phyloP scores from a whole-genome alignment of 495 filamentous ascomycete species.

The Astrothelium subdiscretum region DNA sequence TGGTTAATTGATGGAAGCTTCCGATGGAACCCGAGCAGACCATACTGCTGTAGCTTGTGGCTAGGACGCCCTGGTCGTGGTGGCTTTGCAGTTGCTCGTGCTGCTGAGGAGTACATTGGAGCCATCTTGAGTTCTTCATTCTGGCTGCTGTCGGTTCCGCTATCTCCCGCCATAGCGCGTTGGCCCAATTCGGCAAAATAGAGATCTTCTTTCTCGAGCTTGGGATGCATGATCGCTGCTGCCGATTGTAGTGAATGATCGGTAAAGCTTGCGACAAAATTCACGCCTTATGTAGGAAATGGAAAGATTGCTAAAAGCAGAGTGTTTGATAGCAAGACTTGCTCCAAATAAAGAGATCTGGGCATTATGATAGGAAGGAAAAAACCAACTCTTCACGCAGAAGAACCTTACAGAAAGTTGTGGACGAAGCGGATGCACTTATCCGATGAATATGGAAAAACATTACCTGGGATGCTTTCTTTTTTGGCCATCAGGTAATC shows the following conservation, averaged over 20 bases:
- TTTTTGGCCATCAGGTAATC: too few species aligned
- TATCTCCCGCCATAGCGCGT: background rate
- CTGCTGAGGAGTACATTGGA: background rate
- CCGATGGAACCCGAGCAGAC: constrained; percentile 9
- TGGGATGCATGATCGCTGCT: background rate
- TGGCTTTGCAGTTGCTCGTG: background rate
- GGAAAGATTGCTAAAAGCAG: too few species aligned
- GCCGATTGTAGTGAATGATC: background rate
- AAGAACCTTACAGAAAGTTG: too few species aligned
- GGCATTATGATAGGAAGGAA: too few species aligned
- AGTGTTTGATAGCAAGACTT: background rate
- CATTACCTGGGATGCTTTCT: too few species aligned
- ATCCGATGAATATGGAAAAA: too few species aligned
- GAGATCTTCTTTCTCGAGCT: background rate
- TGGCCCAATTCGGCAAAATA: background rate
- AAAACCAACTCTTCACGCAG: too few species aligned
- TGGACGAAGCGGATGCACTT: too few species aligned
- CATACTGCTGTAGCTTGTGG: constrained; percentile 9
- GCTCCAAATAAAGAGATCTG: background rate
- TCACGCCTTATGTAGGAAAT: too few species aligned
- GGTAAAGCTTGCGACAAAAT: too few species aligned
- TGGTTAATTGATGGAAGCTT: background rate
- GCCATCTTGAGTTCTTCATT: background rate
- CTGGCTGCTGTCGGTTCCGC: background rate
- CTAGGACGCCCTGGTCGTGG: background rate